These are phyloP conservation scores for Eimeria praecox DNA, from an alignment of 169 alveolate species.

Conservation along the genomic window DNA sequence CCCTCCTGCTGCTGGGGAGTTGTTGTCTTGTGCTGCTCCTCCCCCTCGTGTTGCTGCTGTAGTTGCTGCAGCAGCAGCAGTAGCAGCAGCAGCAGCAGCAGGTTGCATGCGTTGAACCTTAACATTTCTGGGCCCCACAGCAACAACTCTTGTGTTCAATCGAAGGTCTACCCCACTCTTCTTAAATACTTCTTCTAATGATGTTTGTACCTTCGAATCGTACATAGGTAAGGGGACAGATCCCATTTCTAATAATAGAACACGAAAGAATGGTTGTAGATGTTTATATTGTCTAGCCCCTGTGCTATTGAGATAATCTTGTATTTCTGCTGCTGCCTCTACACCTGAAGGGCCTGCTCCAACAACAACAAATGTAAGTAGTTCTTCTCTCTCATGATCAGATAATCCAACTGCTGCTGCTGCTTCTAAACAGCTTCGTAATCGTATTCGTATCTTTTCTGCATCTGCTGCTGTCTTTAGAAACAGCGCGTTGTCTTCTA, in stretches of 20 bases:
- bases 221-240: constrained; percentile 68
- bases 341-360: constrained; percentile 87
- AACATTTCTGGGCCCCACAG: constrained; percentile 3
- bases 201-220: not conserved
- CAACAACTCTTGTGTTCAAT: constrained; percentile 27
- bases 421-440: constrained; percentile 62
- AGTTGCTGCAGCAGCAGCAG: not conserved
- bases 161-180: constrained; percentile 25
- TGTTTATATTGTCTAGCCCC: constrained; percentile 46
- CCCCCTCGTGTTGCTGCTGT: constrained; percentile 27
- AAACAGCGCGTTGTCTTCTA: constrained; percentile 78
- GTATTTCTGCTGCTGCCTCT: constrained; percentile 83
- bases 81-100: constrained; percentile 5
- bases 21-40: not conserved
- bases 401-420: constrained; percentile 72
- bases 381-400: constrained; percentile 66
- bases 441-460: constrained; percentile 13
- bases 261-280: not conserved
- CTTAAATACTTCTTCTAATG: not conserved
- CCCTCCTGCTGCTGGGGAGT: not conserved
- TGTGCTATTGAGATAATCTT: constrained; percentile 69
- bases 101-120: not conserved
- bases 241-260: constrained; percentile 75
- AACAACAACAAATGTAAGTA: constrained; percentile 83
- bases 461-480: constrained; percentile 82